Percentiles rank a stretch among this genome's conserved stretches.
These are phyloP conservation scores for Asterochloris sp. DNA, from an alignment of 139 green algal genomes.

Conservation along the genomic window DNA sequence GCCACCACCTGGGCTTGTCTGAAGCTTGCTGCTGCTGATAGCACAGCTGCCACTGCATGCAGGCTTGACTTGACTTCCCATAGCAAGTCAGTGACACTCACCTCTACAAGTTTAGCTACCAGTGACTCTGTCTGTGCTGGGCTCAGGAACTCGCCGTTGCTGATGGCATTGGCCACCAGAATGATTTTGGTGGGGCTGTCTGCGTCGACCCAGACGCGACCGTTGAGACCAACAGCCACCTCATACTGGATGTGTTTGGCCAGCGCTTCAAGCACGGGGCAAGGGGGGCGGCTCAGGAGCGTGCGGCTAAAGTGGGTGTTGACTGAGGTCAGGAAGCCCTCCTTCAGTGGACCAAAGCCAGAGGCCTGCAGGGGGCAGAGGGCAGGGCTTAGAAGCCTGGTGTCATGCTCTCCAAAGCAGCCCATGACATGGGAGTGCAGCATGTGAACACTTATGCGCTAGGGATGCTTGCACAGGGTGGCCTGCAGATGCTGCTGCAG, in stretches of 20 bases:
- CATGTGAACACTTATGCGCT: no score
- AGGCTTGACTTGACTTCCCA: no score
- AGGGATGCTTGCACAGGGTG: no score
- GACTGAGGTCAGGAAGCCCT: constrained; percentile 38
- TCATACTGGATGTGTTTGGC: constrained; percentile 64
- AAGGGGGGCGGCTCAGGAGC: constrained; percentile 42
- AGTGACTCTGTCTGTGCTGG: constrained; percentile 30
- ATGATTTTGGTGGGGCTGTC: constrained; percentile 25
- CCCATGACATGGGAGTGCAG: no score
- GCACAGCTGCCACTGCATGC: no score
- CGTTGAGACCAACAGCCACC: constrained; percentile 75
- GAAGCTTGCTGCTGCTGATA: no score
- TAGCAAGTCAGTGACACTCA: neutral
- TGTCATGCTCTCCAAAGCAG: no score
- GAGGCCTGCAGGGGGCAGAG: constrained; percentile 23
- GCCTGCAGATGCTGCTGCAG: no score
- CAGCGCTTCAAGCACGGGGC: constrained; percentile 53
- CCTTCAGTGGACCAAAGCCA: constrained; percentile 70
- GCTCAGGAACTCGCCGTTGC: constrained; percentile 27
- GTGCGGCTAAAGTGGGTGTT: constrained; percentile 29
- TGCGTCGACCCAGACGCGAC: constrained; percentile 62
- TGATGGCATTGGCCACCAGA: constrained; percentile 40
- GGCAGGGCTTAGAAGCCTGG: no score
- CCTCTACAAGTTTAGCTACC: constrained; percentile 23
- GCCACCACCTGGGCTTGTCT: no score